Evolutionary conservation across 2,329 filamentous ascomycete genomes (phyloP).

Genomic region (Cladobotryum mycophilum): DNA sequence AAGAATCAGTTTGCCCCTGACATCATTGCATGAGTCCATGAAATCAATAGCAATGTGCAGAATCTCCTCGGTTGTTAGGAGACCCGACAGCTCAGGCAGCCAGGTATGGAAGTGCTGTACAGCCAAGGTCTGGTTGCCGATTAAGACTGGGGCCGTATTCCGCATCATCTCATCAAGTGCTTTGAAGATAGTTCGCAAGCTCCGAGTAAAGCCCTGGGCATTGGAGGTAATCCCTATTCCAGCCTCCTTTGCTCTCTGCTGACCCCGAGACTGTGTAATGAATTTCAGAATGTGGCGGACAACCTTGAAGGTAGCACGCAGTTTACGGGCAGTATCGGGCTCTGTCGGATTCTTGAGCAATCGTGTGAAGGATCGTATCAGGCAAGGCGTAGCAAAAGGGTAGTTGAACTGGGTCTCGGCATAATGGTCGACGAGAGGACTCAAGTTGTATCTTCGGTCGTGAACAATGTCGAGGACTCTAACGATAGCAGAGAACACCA

Average conservation of each 20-base stretch:
- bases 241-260: slow-evolving; percentile 83
- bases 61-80: slow-evolving; percentile 77
- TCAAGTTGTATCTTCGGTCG: slow-evolving; percentile 86
- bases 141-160: slow-evolving; percentile 74
- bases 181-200: slow-evolving; percentile 82
- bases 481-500: slow-evolving; percentile 86
- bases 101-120: slow-evolving; percentile 97
- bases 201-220: slow-evolving; percentile 68
- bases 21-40: slow-evolving; percentile 79
- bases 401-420: slow-evolving; percentile 86
- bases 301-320: slow-evolving; percentile 91
- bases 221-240: slow-evolving; percentile 76
- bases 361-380: slow-evolving; percentile 80
- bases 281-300: slow-evolving; percentile 90
- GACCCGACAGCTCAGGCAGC: slow-evolving; percentile 80
- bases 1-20: slow-evolving; percentile 84
- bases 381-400: slow-evolving; percentile 81
- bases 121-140: slow-evolving; percentile 89
- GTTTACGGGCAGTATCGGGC: slow-evolving; percentile 71
- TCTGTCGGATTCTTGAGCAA: slow-evolving; percentile 79
- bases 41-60: slow-evolving; percentile 88
- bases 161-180: slow-evolving; percentile 85
- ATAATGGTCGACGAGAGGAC: slow-evolving; percentile 86
- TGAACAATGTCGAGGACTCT: slow-evolving; percentile 89
- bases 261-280: slow-evolving; percentile 79